A percentile compares a stretch with the other conserved stretches of the same genome.
phyloP scores from a whole-genome alignment of 139 green algal genomes.

The Edaphochlamys debaryana region DNA sequence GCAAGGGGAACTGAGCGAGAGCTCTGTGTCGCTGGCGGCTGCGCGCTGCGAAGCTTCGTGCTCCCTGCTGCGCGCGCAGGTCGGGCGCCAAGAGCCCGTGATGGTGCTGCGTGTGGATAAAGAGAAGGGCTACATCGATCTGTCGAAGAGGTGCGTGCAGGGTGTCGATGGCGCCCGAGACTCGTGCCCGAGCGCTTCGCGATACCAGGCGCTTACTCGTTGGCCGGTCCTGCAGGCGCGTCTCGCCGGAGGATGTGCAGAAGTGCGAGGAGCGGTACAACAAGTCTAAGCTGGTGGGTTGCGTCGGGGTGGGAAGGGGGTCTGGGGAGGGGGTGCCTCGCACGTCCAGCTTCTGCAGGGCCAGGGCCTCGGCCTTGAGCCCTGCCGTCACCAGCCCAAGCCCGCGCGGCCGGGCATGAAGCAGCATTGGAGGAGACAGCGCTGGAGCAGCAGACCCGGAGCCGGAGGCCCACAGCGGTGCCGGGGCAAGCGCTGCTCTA shows the following conservation, averaged over 20 bases:
- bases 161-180: too few relatives aligned
- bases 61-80: constrained; percentile 55
- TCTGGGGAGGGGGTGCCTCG: too few relatives aligned
- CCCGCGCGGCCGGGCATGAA: too few relatives aligned
- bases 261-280: constrained; percentile 94
- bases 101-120: constrained; percentile 99
- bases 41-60: not conserved
- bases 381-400: too few relatives aligned
- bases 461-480: too few relatives aligned
- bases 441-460: too few relatives aligned
- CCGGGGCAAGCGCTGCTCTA: too few relatives aligned
- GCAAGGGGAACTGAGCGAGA: too few relatives aligned
- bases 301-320: not conserved
- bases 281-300: constrained; percentile 94
- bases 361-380: too few relatives aligned
- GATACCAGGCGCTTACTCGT: too few relatives aligned
- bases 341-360: not conserved
- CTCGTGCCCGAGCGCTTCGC: too few relatives aligned
- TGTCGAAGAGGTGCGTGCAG: constrained; percentile 89
- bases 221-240: constrained; percentile 65
- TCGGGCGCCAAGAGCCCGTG: constrained; percentile 97
- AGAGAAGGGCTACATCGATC: constrained; percentile 99
- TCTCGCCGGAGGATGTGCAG: constrained; percentile 92
- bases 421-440: too few relatives aligned
- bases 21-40: not conserved